A percentile compares a stretch with the other conserved stretches of the same genome.
Conservation (phyloP, 352 stramenopile genomes). For the Peronospora farinosa region DNA sequence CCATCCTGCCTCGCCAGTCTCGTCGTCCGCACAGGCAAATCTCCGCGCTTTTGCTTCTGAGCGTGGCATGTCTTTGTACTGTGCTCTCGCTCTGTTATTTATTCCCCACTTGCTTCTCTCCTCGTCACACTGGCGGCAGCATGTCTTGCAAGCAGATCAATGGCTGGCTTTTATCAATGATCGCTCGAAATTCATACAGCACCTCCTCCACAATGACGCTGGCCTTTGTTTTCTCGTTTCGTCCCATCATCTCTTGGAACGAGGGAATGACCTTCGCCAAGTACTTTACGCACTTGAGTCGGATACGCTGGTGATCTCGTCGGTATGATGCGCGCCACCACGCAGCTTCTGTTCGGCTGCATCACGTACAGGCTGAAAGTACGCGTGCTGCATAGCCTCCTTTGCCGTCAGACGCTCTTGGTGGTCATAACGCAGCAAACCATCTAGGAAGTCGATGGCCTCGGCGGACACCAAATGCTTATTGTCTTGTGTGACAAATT, state of each 20-base stretch:
- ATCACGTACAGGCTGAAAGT: conserved; percentile 93
- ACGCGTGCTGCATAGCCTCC: conserved; percentile 97
- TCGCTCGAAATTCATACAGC: conserved; percentile 18
- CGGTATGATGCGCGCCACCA: conserved; percentile 39
- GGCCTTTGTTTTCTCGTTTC: conserved; percentile 12
- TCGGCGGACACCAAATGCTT: conserved; percentile 94
- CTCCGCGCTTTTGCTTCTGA: conserved; percentile 14
- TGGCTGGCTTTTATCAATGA: conserved; percentile 3
- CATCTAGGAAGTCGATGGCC: conserved; percentile 93
- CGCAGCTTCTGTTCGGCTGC: conserved; percentile 66
- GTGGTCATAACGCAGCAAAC: conserved; percentile 89
- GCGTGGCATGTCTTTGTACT: conserved; percentile 30
- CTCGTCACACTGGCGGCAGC: conserved; percentile 5
- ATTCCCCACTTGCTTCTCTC: conserved; percentile 14
- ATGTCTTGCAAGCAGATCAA: conserved; percentile 15
- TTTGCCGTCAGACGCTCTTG: conserved; percentile 97
- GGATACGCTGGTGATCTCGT: conserved; percentile 70
- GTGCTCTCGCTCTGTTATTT: conserved; percentile 33
- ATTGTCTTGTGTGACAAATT: conserved; percentile 98
- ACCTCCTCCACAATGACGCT: conserved; percentile 8
- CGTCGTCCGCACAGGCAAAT: conserved; percentile 14
- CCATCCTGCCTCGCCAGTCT: conserved; percentile 25
- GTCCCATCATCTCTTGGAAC: conserved; percentile 11
- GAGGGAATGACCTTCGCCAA: conserved; percentile 10
- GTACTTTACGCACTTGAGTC: conserved; percentile 63